phyloP scores from a whole-genome alignment of 352 stramenopile genomes.

The Nothophytophthora sp. region DNA sequence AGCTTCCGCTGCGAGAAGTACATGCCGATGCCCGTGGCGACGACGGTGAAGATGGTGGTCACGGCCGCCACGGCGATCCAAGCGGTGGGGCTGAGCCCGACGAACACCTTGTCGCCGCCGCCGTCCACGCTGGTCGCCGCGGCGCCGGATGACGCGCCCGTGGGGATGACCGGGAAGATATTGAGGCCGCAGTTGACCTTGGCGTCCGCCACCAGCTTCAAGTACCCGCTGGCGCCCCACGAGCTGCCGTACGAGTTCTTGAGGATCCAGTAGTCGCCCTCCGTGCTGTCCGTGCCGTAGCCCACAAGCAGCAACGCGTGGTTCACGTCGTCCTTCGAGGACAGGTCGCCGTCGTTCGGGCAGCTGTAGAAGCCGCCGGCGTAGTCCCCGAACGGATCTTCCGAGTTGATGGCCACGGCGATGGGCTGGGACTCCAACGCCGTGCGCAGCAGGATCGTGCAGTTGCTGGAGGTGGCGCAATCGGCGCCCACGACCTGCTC shows the following conservation, averaged over 20 bases:
- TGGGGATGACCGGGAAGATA: constrained; percentile 75
- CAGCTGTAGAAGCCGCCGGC: constrained; percentile 68
- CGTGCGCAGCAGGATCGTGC: constrained; percentile 48
- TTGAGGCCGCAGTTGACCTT: constrained; percentile 82
- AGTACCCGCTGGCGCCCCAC: constrained; percentile 68
- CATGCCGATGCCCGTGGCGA: constrained; percentile 53
- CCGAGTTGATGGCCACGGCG: constrained; percentile 77
- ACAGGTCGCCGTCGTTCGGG: constrained; percentile 58
- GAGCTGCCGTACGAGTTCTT: constrained; percentile 82
- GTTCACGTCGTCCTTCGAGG: constrained; percentile 74
- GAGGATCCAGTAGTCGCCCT: constrained; percentile 80
- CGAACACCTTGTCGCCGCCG: constrained; percentile 61
- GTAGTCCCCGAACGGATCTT: constrained; percentile 74
- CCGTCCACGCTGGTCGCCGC: constrained; percentile 53
- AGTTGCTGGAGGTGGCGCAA: constrained; percentile 52
- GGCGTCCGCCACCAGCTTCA: constrained; percentile 63
- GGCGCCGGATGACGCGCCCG: constrained; percentile 48
- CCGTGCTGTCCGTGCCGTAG: constrained; percentile 57
- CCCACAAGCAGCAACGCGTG: constrained; percentile 76
- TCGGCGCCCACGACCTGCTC: constrained; percentile 62
- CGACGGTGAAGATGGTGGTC: constrained; percentile 49
- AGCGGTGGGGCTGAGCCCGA: constrained; percentile 44
- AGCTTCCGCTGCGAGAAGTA: constrained; percentile 43
- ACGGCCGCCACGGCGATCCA: constrained; percentile 66
- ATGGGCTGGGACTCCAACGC: constrained; percentile 68